Conservation (phyloP, 352 stramenopile genomes). For the Phytophthora agathidicida region DNA sequence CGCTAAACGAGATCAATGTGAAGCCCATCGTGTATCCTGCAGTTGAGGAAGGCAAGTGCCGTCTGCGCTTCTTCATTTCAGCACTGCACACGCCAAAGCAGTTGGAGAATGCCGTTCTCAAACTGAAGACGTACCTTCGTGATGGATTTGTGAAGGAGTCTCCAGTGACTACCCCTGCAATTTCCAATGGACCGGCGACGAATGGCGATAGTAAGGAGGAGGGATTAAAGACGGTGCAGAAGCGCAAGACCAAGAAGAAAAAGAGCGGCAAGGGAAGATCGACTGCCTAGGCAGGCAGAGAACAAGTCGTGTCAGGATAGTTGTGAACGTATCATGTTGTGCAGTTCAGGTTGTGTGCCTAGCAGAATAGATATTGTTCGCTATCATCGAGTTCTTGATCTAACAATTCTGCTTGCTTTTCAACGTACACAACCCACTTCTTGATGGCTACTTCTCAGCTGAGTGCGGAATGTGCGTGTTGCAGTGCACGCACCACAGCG, state of each 20-base stretch:
- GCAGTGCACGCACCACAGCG: too few relatives aligned
- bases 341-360: too few relatives aligned
- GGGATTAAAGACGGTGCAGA: slow-evolving; percentile 28
- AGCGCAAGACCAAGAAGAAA: slow-evolving; percentile 34
- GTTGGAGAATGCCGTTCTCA: slow-evolving; percentile 59
- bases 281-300: slow-evolving; percentile 1
- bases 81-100: slow-evolving; percentile 73
- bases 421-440: too few relatives aligned
- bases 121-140: slow-evolving; percentile 45
- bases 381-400: too few relatives aligned
- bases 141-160: slow-evolving; percentile 12
- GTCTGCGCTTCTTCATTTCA: slow-evolving; percentile 88
- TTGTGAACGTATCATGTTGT: too few relatives aligned
- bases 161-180: not conserved
- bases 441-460: too few relatives aligned
- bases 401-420: too few relatives aligned
- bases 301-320: too few relatives aligned
- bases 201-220: slow-evolving; percentile 14
- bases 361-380: too few relatives aligned
- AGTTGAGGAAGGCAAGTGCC: slow-evolving; percentile 84
- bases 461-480: too few relatives aligned
- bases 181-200: slow-evolving; percentile 1
- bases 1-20: slow-evolving; percentile 68
- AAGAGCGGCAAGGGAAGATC: slow-evolving; percentile 24
- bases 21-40: slow-evolving; percentile 89